phyloP scores from a whole-genome alignment of 768 basidiomycete species.

The Collybia sp. region DNA sequence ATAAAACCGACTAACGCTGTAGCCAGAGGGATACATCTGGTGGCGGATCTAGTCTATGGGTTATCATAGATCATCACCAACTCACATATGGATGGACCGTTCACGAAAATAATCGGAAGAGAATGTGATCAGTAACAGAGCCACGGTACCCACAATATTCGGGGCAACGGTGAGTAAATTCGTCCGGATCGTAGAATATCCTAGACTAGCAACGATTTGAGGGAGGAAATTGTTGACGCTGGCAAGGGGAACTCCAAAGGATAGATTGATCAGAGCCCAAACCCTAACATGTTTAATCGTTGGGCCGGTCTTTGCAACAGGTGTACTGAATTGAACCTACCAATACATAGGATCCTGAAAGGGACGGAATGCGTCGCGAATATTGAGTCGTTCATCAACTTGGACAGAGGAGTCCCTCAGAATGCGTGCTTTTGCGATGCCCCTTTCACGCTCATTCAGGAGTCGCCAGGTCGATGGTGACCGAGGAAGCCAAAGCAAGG shows the following conservation, averaged over 20 bases:
- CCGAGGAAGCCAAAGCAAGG: conserved; percentile 41
- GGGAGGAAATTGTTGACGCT: conserved; percentile 53
- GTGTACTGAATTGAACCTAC: conserved; percentile 10
- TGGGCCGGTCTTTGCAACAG: neutral
- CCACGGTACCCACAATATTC: conserved; percentile 43
- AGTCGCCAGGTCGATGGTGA: conserved; percentile 36
- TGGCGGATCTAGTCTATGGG: conserved; percentile 9
- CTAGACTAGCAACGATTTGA: conserved; percentile 40
- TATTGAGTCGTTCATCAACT: conserved; percentile 33
- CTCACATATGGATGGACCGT: conserved; percentile 41
- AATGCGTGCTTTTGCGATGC: conserved; percentile 35
- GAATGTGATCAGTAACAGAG: conserved; percentile 39
- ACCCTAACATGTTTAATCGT: conserved; percentile 18
- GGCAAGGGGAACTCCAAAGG: conserved; percentile 43
- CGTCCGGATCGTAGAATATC: conserved; percentile 44
- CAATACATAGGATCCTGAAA: conserved; percentile 42
- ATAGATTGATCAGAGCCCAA: conserved; percentile 41
- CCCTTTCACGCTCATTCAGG: conserved; percentile 32
- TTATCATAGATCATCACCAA: neutral
- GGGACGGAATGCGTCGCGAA: conserved; percentile 39
- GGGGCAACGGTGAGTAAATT: conserved; percentile 52
- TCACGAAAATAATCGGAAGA: conserved; percentile 50
- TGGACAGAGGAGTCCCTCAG: conserved; percentile 40
- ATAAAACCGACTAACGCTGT: conserved; percentile 36
- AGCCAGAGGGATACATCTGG: conserved; percentile 36